Base-by-base conservation (phyloP, 2,329 filamentous ascomycete genomes). In the Pseudocercospora eumusae region DNA sequence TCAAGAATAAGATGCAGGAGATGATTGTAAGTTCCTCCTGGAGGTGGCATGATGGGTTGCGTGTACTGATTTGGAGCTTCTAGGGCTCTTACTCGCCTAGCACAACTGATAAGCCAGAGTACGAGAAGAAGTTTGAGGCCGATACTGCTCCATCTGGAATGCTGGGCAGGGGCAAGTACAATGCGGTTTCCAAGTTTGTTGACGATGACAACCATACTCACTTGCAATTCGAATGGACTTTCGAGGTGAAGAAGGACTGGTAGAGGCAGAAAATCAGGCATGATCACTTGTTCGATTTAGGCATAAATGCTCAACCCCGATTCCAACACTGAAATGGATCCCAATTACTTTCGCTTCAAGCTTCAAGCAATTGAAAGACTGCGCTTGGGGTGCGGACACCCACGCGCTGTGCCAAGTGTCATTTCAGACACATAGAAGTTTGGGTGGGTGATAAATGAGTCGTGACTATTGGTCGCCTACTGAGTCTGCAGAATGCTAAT, bases 211-310 rank as follows among this genome's bases (percentile, higher is more conserved):
- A 95, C 77, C 88, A 92, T 79, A 88, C 85, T 67, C 93, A 99
- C 79, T 83, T 99, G 66, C 84, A 89, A 75, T 99, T 99, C 77
- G 90, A 96, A 73, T 99, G 95, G 95, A 87, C 88, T 65, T 98
- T 99, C 74, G 90, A 97, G 75, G 96, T 99, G 76, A 85, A 89
- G 80, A 99, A 98, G 85, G 91, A 96, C 76, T 98, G 95, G 95
- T 91, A 87, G 68, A 25, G 36, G 36, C n/a, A 40, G 18, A 2
- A 47, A 47, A 47, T 13, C 15, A 23, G 9, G 44, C 44, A 21
- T 21, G 23, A 47, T 4, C 23, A 21, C 13, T 47, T 5, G 44
- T 40, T 40, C 36, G n/a, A 18, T 7, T 40, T 15, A 40, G 15
- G 15, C 36, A 40, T 40, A 8, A 40, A 40, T 40, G 36, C 6